A percentile compares a stretch with the other conserved stretches of the same genome.
Evolutionary conservation across 257 asterid genomes (phyloP).

Genomic region (Cinchona pubescens): DNA sequence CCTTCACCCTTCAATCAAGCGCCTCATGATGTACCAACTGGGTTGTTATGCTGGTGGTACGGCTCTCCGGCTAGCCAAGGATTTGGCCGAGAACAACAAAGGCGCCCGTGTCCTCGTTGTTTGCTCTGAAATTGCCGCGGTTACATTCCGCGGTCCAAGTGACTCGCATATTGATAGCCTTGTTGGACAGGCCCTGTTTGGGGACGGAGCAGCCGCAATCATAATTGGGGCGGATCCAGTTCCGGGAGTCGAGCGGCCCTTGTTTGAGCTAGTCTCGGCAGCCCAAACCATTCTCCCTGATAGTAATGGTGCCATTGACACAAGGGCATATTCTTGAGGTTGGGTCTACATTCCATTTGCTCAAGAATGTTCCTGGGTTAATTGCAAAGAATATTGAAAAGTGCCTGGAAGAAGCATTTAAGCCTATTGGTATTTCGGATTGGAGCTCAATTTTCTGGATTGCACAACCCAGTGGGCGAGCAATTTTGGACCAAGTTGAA

Average conservation of each 20-base stretch:
- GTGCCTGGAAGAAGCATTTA: slow-evolving; percentile 48
- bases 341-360: slow-evolving; percentile 53
- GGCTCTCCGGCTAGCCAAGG: slow-evolving; percentile 72
- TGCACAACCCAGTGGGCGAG: slow-evolving; percentile 77
- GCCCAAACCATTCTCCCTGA: slow-evolving; percentile 60
- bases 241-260: slow-evolving; percentile 43
- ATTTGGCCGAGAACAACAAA: slow-evolving; percentile 71
- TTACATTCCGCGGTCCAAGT: slow-evolving; percentile 58
- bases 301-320: slow-evolving; percentile 49
- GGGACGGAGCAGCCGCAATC: slow-evolving; percentile 61
- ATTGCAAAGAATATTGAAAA: slow-evolving; percentile 50
- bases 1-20: slow-evolving; percentile 60
- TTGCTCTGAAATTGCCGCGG: slow-evolving; percentile 63
- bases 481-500: slow-evolving; percentile 64
- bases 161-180: slow-evolving; percentile 52
- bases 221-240: slow-evolving; percentile 51
- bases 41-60: slow-evolving; percentile 79
- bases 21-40: slow-evolving; percentile 78
- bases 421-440: slow-evolving; percentile 50
- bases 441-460: slow-evolving; percentile 71
- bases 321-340: slow-evolving; percentile 61
- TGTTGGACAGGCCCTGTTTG: slow-evolving; percentile 59
- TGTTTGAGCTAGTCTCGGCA: slow-evolving; percentile 52
- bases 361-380: slow-evolving; percentile 48
- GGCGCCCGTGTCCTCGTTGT: slow-evolving; percentile 60